Conservation (phyloP, 176 grass and related monocot genomes). For the Musa beccarii region DNA sequence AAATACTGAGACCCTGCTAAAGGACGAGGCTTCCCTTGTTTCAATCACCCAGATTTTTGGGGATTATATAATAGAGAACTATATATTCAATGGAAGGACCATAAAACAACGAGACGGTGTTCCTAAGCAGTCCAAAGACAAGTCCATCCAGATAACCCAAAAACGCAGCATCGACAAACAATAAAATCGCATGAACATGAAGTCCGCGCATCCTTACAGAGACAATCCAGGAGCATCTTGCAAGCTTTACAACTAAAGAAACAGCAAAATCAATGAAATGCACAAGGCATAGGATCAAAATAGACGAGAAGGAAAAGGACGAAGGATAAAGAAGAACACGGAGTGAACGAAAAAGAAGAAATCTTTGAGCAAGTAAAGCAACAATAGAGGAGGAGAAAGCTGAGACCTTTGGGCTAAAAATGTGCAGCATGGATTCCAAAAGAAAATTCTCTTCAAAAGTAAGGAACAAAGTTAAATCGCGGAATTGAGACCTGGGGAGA, state of each 20-base stretch:
- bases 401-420: background rate
- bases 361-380: background rate
- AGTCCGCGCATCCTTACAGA: background rate
- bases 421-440: background rate
- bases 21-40: background rate
- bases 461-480: background rate
- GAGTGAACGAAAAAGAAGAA: background rate
- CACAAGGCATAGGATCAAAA: background rate
- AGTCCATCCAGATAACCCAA: background rate
- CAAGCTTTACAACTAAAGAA: background rate
- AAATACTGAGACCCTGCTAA: no score
- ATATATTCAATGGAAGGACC: background rate
- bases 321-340: background rate
- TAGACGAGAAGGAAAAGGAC: background rate
- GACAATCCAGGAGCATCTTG: no score
- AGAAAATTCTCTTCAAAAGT: background rate
- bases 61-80: background rate
- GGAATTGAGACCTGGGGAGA: constrained; percentile 45
- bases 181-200: background rate
- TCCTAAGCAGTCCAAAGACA: background rate
- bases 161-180: background rate
- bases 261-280: background rate
- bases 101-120: background rate
- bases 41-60: background rate
- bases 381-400: background rate